Base-by-base conservation (phyloP, 2,329 filamentous ascomycete species). In the Metarhizium humberi region DNA sequence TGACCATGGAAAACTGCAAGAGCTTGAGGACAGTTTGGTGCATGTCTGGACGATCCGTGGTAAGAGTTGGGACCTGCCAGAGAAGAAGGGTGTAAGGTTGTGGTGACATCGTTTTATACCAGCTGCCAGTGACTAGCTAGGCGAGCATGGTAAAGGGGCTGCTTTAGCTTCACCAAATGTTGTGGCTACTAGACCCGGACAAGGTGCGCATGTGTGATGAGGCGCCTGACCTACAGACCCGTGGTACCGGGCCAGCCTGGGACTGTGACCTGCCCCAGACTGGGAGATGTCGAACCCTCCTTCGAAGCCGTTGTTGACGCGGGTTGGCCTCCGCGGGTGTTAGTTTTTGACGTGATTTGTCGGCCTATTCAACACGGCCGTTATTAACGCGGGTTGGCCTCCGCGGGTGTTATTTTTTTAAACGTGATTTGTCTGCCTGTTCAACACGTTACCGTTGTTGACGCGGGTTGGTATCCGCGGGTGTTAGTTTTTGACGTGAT, bases 221-320 rank as follows among this genome's bases (percentile, higher is more conserved):
- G 47, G 38, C 47, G 47, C 52, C 46, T 54, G 52, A 53, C 52
- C 52, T 53, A 53, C 52, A 53, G 52, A 53, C 52, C 52, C 52
- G 45, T 40, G 52, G 52, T 48, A 48, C 52, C 52, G 45, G 52
- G 40, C 51, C 43, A 48, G 43, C 45, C 30, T 45, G 14, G 52
- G 45, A 53, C 52, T 53, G 43, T 53, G 52, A 53, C 52, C 52
- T 53, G 52, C 42, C 52, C 52, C 20, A 53, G 45, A 20, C 52
- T 53, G 45, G 45, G 30, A 6, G 52, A 53, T 53, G 52, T 49
- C 52, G 42, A 4, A 18, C 7, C 30, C 51, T 47, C 16, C 38
- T 51, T 11, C 40, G n/a, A n/a, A 29, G 51, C 25, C 25, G 25
- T 25, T 6, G 5, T 13, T n/a, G 6, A 25, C 25, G 25, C 1